Conservation (phyloP, 2,329 filamentous ascomycete species). For the Penicillium rolfsii region DNA sequence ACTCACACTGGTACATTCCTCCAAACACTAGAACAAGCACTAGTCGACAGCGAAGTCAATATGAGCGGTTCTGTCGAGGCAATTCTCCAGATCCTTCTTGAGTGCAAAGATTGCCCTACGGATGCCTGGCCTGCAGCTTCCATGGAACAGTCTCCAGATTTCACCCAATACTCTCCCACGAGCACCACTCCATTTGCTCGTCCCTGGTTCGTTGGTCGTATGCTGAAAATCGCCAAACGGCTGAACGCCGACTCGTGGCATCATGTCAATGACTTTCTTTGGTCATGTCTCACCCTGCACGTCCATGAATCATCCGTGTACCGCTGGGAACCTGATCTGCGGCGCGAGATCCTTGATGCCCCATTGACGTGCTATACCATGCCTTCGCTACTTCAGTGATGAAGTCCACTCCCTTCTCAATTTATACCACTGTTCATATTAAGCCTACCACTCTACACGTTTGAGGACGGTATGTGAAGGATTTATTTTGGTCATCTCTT, state of each 20-base stretch:
- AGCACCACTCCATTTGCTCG: conserved; percentile 34
- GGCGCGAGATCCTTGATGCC: conserved; percentile 42
- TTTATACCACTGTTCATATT: background rate
- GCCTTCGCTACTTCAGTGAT: conserved; percentile 24
- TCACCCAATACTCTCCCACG: conserved; percentile 33
- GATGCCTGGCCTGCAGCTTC: conserved; percentile 4
- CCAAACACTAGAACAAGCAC: conserved; percentile 34
- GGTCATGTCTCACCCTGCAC: conserved; percentile 42
- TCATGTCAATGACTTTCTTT: conserved; percentile 41
- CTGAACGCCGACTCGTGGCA: conserved; percentile 40
- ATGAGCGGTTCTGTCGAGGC: conserved; percentile 45
- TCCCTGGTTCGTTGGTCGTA: conserved; percentile 46
- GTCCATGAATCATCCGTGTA: conserved; percentile 26
- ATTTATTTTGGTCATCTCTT: background rate
- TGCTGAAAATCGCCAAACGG: conserved; percentile 47
- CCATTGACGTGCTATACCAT: conserved; percentile 43
- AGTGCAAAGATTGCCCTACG: conserved; percentile 36
- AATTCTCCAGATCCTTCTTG: conserved; percentile 44
- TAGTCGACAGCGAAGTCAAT: conserved; percentile 42
- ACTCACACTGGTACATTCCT: conserved; percentile 39
- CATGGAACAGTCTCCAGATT: conserved; percentile 26
- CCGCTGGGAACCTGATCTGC: conserved; percentile 39
- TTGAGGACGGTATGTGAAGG: background rate
- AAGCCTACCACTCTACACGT: background rate
- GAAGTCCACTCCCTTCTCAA: too few species aligned